phyloP scores from a whole-genome alignment of 495 filamentous ascomycete genomes.

The Aspergillus bertholletiae region DNA sequence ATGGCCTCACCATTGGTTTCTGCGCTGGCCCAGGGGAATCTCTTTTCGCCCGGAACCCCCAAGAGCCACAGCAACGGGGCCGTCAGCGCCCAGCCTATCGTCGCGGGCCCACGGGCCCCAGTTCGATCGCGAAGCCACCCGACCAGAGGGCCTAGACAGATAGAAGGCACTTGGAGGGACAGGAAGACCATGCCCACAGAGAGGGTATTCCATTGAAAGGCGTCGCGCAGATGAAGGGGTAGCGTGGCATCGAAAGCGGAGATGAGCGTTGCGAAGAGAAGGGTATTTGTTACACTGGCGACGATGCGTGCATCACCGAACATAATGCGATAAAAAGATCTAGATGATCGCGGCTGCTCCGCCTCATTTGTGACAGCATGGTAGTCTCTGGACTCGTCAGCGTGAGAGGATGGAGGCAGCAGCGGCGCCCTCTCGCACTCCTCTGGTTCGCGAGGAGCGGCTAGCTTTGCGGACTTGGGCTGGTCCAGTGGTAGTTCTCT shows the following conservation, averaged over 20 bases:
- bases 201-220: constrained; percentile 28
- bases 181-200: constrained; percentile 26
- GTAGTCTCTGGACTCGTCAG: background rate
- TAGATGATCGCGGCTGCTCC: constrained; percentile 2
- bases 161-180: constrained; percentile 23
- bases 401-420: constrained; percentile 3
- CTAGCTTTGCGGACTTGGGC: background rate
- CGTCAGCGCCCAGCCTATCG: constrained; percentile 18
- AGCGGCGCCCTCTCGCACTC: background rate
- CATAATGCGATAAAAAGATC: constrained; percentile 13
- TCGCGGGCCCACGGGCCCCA: constrained; percentile 21
- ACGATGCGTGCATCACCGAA: constrained; percentile 21
- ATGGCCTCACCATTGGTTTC: constrained; percentile 19
- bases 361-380: background rate
- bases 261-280: constrained; percentile 13
- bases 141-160: constrained; percentile 17
- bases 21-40: constrained; percentile 14
- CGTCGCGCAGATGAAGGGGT: constrained; percentile 24
- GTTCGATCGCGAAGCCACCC: constrained; percentile 28
- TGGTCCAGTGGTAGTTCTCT: background rate
- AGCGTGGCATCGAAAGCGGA: constrained; percentile 29
- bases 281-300: constrained; percentile 20
- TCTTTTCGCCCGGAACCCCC: constrained; percentile 20
- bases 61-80: constrained; percentile 21
- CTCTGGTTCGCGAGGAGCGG: background rate